Percentiles rank a stretch among this genome's conserved stretches.
phyloP scores from a whole-genome alignment of 1,139 yeast genomes.

The Suhomyces yuchorum region DNA sequence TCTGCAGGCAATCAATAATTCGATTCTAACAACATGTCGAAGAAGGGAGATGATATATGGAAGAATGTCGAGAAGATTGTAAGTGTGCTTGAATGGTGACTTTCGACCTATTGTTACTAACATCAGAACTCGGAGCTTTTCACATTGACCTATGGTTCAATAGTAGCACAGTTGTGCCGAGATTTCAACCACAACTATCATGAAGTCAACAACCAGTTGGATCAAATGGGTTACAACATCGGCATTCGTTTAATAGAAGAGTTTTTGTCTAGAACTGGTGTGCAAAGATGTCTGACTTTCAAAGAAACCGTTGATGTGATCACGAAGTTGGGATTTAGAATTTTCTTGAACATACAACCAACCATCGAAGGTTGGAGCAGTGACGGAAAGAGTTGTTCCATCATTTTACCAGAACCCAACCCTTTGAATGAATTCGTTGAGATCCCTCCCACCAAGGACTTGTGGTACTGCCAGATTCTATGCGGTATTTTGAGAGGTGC shows the following conservation, averaged over 20 bases:
- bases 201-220: slow-evolving; percentile 81
- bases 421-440: slow-evolving; percentile 96
- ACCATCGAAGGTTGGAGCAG: slow-evolving; percentile 72
- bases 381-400: slow-evolving; percentile 73
- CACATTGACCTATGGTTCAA: slow-evolving; percentile 90
- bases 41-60: slow-evolving; percentile 90
- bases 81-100: slow-evolving; percentile 28
- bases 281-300: slow-evolving; percentile 77
- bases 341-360: slow-evolving; percentile 84
- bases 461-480: slow-evolving; percentile 90
- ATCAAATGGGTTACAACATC: slow-evolving; percentile 92
- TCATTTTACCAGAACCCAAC: slow-evolving; percentile 71
- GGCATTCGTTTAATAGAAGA: slow-evolving; percentile 93
- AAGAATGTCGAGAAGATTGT: slow-evolving; percentile 86
- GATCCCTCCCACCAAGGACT: slow-evolving; percentile 66
- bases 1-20: slow-evolving; percentile 2
- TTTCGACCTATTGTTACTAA: slow-evolving; percentile 4
- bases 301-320: slow-evolving; percentile 87
- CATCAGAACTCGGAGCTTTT: slow-evolving; percentile 81
- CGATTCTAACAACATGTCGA: slow-evolving; percentile 43
- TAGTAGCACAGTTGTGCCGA: slow-evolving; percentile 89
- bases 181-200: slow-evolving; percentile 76
- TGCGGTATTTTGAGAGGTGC: slow-evolving; percentile 94
- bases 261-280: slow-evolving; percentile 82
- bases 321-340: slow-evolving; percentile 84